Percentiles rank a stretch among this genome's conserved stretches.
These are phyloP conservation scores for Puccinia brachypodii DNA, from an alignment of 1,284 basidiomycete species.

Conservation along the genomic window DNA sequence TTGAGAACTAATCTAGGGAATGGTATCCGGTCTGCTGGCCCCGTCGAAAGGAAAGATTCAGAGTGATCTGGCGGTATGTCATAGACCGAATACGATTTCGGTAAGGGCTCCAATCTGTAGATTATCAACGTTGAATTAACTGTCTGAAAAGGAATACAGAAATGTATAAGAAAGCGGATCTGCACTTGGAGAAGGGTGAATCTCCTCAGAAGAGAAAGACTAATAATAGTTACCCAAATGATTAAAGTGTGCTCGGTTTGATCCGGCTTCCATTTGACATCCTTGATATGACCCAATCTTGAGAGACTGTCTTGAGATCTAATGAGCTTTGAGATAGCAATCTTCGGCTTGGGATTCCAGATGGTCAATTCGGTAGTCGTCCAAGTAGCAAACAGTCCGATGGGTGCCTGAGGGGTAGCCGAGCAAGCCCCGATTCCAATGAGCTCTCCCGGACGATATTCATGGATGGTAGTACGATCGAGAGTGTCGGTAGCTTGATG, in stretches of 20 bases:
- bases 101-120: slow-evolving; percentile 24
- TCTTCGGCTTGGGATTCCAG: slow-evolving; percentile 42
- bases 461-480: background rate
- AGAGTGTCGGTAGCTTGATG: background rate
- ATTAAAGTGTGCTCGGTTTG: slow-evolving; percentile 4
- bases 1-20: slow-evolving; percentile 39
- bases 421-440: background rate
- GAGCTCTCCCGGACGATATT: background rate
- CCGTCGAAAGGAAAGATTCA: slow-evolving; percentile 33
- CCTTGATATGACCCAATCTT: slow-evolving; percentile 8
- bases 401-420: slow-evolving; percentile 4
- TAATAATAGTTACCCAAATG: slow-evolving; percentile 35
- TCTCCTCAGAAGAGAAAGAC: background rate
- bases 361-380: slow-evolving; percentile 32
- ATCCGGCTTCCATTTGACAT: slow-evolving; percentile 42
- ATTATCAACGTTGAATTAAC: slow-evolving; percentile 21
- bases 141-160: background rate
- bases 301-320: slow-evolving; percentile 2
- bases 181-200: background rate
- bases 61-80: slow-evolving; percentile 25
- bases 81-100: slow-evolving; percentile 26
- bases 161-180: background rate
- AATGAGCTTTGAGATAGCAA: slow-evolving; percentile 28
- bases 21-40: slow-evolving; percentile 42
- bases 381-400: slow-evolving; percentile 44